phyloP scores from a whole-genome alignment of 371 early-diverging fungal species.

The Mortierella polycephala region DNA sequence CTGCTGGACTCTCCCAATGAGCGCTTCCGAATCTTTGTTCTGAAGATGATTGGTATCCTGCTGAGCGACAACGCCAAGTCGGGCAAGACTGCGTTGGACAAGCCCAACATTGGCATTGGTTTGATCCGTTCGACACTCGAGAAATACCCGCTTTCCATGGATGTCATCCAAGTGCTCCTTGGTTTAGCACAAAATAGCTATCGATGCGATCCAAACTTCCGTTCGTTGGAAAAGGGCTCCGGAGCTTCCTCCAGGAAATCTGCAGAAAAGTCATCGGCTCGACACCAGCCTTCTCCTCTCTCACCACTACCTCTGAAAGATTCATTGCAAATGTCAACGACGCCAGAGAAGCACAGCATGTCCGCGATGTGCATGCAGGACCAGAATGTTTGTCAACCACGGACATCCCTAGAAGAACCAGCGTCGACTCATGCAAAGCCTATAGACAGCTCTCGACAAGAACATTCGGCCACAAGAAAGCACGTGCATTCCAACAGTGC shows the following conservation, averaged over 20 bases:
- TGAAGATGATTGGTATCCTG: slow-evolving; percentile 58
- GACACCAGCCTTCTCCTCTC: slow-evolving; percentile 3
- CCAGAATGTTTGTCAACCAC: background rate
- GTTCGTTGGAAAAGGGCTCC: slow-evolving; percentile 26
- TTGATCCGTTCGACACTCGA: slow-evolving; percentile 43
- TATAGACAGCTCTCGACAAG: background rate
- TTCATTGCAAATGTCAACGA: background rate
- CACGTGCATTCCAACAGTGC: slow-evolving; percentile 19
- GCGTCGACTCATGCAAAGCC: background rate
- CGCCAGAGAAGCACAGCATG: slow-evolving; percentile 2
- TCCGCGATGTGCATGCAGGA: background rate
- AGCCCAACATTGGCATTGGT: slow-evolving; percentile 54
- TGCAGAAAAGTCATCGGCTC: slow-evolving; percentile 7
- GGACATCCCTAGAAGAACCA: slow-evolving; percentile 1
- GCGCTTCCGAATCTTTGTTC: slow-evolving; percentile 46
- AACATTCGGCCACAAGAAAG: slow-evolving; percentile 16
- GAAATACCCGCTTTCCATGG: slow-evolving; percentile 53
- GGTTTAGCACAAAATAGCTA: slow-evolving; percentile 55
- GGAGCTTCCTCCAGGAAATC: slow-evolving; percentile 12
- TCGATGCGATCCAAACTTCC: slow-evolving; percentile 48
- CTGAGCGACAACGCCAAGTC: slow-evolving; percentile 57
- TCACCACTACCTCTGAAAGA: slow-evolving; percentile 13
- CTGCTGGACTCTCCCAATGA: slow-evolving; percentile 56
- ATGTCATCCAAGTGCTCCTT: slow-evolving; percentile 53
- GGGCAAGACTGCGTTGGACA: slow-evolving; percentile 51